These are phyloP conservation scores for Solanum hybrid DNA, from an alignment of 305 asterid genomes.

Conservation along the genomic window DNA sequence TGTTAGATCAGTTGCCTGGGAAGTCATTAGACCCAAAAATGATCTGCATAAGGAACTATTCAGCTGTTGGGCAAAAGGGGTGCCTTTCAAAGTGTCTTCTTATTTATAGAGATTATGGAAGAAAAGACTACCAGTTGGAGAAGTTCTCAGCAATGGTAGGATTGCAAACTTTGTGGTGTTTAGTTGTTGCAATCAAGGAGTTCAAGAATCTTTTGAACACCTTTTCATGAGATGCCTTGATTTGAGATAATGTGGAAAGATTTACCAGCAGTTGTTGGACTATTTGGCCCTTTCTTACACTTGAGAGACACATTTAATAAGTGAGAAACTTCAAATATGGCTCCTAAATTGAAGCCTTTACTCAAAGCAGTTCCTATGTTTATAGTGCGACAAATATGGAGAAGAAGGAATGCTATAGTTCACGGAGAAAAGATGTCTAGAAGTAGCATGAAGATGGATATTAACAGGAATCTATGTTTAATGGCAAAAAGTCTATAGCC, in stretches of 20 bases:
- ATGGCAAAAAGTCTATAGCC: neutral
- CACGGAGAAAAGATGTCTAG: neutral
- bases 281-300: too few relatives aligned
- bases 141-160: neutral
- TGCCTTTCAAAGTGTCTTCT: neutral
- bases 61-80: neutral
- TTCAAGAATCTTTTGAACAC: neutral
- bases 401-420: neutral
- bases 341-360: neutral
- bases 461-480: neutral
- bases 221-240: neutral
- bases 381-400: neutral
- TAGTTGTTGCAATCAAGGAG: neutral
- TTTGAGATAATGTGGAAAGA: neutral
- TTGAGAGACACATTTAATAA: neutral
- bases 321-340: neutral
- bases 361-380: neutral
- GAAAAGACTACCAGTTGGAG: neutral
- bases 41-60: neutral
- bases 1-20: neutral
- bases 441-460: neutral
- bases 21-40: neutral
- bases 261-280: neutral
- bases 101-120: neutral
- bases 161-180: neutral